Evolutionary conservation across 2,329 filamentous ascomycete genomes (phyloP).

Genomic region (Fusarium liriodendri): DNA sequence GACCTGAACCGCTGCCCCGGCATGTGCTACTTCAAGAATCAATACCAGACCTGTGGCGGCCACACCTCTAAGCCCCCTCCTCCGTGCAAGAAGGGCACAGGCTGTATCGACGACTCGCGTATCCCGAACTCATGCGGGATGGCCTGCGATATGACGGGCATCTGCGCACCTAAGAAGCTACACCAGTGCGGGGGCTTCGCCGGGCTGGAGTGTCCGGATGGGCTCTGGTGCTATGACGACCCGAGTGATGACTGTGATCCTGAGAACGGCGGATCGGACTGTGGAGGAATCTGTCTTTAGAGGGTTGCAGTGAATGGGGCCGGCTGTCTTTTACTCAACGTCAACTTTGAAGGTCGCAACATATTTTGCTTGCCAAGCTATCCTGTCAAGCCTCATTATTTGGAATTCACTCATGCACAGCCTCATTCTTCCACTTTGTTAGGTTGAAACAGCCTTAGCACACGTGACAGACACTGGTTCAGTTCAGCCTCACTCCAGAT

Average conservation of each 20-base stretch:
- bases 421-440: background rate
- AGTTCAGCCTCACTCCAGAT: background rate
- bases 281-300: conserved; percentile 44
- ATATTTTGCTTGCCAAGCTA: background rate
- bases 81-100: conserved; percentile 38
- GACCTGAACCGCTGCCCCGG: conserved; percentile 45
- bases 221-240: conserved; percentile 42
- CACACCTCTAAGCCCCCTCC: conserved; percentile 34
- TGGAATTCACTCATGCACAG: background rate
- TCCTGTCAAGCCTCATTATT: background rate
- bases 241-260: conserved; percentile 43
- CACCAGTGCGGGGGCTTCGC: conserved; percentile 40
- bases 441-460: background rate
- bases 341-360: background rate
- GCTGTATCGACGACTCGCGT: conserved; percentile 51
- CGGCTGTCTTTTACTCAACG: background rate
- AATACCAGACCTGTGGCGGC: conserved; percentile 50
- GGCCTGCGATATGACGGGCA: conserved; percentile 48
- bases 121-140: conserved; percentile 41
- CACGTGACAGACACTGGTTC: background rate
- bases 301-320: background rate
- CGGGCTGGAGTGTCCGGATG: conserved; percentile 37
- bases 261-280: conserved; percentile 42
- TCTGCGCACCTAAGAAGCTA: conserved; percentile 42
- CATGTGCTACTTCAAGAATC: conserved; percentile 44